Evolutionary conservation across 129 eudicot genomes (phyloP), one percentile per base, ranked within the genome.

Genomic region (Flaveria bidentis): DNA sequence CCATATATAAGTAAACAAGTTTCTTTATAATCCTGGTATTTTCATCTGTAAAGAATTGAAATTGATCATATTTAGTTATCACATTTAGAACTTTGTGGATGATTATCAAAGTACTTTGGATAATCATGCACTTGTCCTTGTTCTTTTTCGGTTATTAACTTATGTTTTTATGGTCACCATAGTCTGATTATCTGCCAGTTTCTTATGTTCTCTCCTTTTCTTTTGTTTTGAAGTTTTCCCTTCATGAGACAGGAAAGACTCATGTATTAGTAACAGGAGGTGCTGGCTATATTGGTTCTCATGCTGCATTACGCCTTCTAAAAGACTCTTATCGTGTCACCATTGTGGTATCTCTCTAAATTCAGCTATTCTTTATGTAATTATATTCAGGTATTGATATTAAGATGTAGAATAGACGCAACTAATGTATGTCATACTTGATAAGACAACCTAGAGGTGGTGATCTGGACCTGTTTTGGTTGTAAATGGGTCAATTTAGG

Each of bases 201-300:
- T 77, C 11, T 10, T 17, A 20, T 28, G 20, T 3, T 66, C 23
- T 65, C 23, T 26, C 52, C 18, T 18, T 65, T 10, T 66, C 74
- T 80, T 36, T 56, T 80, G 25, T 67, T 46, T 74, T 80, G 80
- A 74, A 80, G 80, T 80, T 80, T 41, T 80, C 84, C 46, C 80
- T 50, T 57, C 84, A 74, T 80, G 84, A 80, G 67, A 18, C 80
- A 67, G 84, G 84, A 78, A 39, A 69, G 70, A 81, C 85, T 26
- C 85, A 81, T 9, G 81, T 81, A 51, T 76, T 81, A 69, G 85
- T 81, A 69, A 81, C 85, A 2, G 85, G 85, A 49, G 85, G 85
- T 60, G 85, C 85, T 17, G 81, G 85, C 57, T 81, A 76, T 69
- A 81, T 81, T 18, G 81, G 85, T 61, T 81, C 85, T 50, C 81